Evolutionary conservation across 371 early-diverging fungal genomes (phyloP), one percentile per base, ranked within the genome.

Genomic region (Encephalitozoon cuniculi): DNA sequence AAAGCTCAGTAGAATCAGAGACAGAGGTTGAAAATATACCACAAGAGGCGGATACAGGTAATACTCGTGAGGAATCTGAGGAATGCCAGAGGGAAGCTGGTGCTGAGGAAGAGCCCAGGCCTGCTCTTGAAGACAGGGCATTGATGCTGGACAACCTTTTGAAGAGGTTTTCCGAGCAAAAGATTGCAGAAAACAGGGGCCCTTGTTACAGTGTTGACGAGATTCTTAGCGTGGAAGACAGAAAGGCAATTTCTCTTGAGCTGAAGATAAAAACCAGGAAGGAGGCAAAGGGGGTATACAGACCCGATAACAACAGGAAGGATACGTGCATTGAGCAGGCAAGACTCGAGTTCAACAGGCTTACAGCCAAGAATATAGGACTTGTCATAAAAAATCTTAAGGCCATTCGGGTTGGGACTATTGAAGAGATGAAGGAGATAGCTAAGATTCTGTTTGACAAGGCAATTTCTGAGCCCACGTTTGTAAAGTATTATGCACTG

Each of bases 361-460:
- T 79, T 8, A 79, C 79, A 40, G 26, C 46, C 1, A 55, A 54
- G 23, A 79, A 68, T 34, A 11, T 70, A 9, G 34, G 32, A 7
- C 30, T 32, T 9, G 63, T 79, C 7, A 52, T 73, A 49, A 64
- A 28, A 1, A 59, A 74, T 55, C 64, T 79, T 9, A 51, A 52
- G 32, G 46, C 18, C 9, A 28, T 78, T 15, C 30, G 66, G 1
- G 26, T 81, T 43, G 67, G 74, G 23, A 79, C 30, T 15, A 55
- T 72, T 21, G 67, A 65, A 5, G 74, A 81, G 49, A 63, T 81
- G 71, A 78, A 71, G 39, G 72, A 70, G 39, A 55, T 81, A 25
- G 75, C 75, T 44, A 59, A 32, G n/a, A 52, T 81, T 41, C 18
- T 81, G 7, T 76, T 78, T 68, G 76, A 74, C 12, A 81, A 81